Evolutionary conservation across 352 stramenopile genomes (phyloP).

Genomic region (Globisporangium nodosum): DNA sequence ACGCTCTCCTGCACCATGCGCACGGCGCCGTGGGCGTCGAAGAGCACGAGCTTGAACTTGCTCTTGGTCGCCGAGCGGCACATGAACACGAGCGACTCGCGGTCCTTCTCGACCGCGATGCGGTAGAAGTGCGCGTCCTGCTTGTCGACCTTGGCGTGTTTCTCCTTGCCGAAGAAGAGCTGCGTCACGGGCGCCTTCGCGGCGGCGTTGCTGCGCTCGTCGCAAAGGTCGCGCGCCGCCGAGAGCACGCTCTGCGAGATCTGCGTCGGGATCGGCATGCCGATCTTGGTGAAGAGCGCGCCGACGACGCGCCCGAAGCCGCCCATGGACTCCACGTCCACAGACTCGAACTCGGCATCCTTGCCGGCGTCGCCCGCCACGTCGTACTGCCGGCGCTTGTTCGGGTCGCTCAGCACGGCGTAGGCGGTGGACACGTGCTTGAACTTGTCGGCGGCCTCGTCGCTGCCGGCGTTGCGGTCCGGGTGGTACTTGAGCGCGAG

Average conservation of each 20-base stretch:
- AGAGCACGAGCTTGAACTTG: conserved; percentile 89
- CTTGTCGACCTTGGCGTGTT: conserved; percentile 76
- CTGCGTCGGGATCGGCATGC: conserved; percentile 84
- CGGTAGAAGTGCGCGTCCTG: conserved; percentile 88
- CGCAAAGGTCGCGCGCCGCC: conserved; percentile 70
- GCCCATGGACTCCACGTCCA: conserved; percentile 82
- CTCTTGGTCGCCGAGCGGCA: conserved; percentile 76
- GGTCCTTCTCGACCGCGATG: conserved; percentile 62
- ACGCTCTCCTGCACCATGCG: conserved; percentile 81
- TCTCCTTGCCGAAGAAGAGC: conserved; percentile 68
- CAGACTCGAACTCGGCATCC: conserved; percentile 74
- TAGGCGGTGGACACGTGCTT: conserved; percentile 85
- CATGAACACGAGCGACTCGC: conserved; percentile 77
- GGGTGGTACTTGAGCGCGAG: conserved; percentile 88
- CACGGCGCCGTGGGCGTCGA: conserved; percentile 71
- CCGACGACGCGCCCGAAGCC: conserved; percentile 78
- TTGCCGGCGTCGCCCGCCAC: conserved; percentile 66
- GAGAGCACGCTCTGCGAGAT: conserved; percentile 82
- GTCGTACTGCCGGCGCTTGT: conserved; percentile 86
- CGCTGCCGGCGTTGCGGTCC: conserved; percentile 79
- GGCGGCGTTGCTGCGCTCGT: conserved; percentile 66
- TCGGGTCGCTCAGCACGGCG: conserved; percentile 79
- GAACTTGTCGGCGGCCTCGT: conserved; percentile 77
- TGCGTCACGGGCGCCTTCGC: conserved; percentile 47
- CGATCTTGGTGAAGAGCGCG: conserved; percentile 87